A percentile compares a stretch with the other conserved stretches of the same genome.
These are phyloP conservation scores for Metarhizium anisopliae DNA, from an alignment of 2,329 filamentous ascomycete species.

Conservation along the genomic window DNA sequence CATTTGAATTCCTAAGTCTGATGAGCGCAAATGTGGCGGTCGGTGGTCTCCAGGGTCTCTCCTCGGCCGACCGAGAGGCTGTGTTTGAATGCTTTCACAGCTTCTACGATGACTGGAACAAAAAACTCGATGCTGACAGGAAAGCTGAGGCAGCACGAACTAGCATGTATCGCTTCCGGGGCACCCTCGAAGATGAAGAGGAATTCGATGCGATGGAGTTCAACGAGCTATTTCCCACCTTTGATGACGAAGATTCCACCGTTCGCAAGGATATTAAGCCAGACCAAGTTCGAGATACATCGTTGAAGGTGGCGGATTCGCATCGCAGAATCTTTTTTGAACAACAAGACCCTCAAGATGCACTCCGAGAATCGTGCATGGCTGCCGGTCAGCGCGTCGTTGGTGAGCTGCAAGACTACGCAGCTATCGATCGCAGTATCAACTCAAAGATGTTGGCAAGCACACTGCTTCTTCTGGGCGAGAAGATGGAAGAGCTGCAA, in stretches of 20 bases:
- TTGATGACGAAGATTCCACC: constrained; percentile 39
- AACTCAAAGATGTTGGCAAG: constrained; percentile 55
- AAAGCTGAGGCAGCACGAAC: constrained; percentile 63
- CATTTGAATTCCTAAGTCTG: constrained; percentile 35
- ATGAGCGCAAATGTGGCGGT: constrained; percentile 29
- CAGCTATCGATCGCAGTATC: constrained; percentile 24
- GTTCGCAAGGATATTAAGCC: constrained; percentile 19
- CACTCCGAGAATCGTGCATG: constrained; percentile 35
- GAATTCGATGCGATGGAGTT: constrained; percentile 67
- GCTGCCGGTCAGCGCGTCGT: constrained; percentile 31
- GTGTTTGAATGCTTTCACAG: constrained; percentile 60
- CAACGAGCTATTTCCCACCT: constrained; percentile 72
- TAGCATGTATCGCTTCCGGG: constrained; percentile 77
- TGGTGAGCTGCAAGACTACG: constrained; percentile 17
- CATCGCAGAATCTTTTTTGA: constrained; percentile 47
- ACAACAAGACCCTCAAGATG: constrained; percentile 28
- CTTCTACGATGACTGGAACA: constrained; percentile 75
- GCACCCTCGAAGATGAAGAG: constrained; percentile 67
- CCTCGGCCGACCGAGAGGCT: constrained; percentile 35
- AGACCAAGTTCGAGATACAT: constrained; percentile 42
- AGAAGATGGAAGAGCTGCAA: constrained; percentile 40
- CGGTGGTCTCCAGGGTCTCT: constrained; percentile 35
- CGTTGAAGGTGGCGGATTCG: constrained; percentile 51
- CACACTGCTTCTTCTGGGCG: constrained; percentile 55
- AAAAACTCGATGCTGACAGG: constrained; percentile 66